A percentile compares a stretch with the other conserved stretches of the same genome.
phyloP scores from a whole-genome alignment of 1,284 basidiomycete species.

The Phylloporus sp. region DNA sequence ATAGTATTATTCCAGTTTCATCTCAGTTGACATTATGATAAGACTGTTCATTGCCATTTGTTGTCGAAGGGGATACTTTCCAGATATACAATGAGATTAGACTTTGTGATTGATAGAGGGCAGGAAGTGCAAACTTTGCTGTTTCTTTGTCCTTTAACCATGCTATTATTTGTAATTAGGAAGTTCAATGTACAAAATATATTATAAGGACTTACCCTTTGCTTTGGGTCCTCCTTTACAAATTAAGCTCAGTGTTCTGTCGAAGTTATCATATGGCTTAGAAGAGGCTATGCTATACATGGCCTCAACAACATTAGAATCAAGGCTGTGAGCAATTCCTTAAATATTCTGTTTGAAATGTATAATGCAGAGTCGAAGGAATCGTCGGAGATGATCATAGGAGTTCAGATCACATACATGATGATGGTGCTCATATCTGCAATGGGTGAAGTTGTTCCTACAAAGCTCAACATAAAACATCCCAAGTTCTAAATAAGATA shows the following conservation, averaged over 20 bases:
- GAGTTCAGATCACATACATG: background rate
- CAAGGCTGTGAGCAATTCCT: background rate
- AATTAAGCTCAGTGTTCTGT: background rate
- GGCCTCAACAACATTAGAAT: background rate
- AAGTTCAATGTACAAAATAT: background rate
- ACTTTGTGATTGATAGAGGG: conserved; percentile 4
- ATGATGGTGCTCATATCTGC: background rate
- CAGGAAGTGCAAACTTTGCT: conserved; percentile 1
- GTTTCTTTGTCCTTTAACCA: conserved; percentile 12
- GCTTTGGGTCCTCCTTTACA: background rate
- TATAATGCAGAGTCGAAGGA: background rate
- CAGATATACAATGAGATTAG: conserved; percentile 6
- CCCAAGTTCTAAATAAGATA: conserved; percentile 2
- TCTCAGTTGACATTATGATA: background rate
- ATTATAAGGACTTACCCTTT: background rate
- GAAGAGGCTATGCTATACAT: conserved; percentile 9
- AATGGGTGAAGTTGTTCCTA: background rate
- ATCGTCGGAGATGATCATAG: conserved; percentile 1
- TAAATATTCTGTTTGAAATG: conserved; percentile 9
- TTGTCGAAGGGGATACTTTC: conserved; percentile 12
- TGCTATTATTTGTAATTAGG: background rate
- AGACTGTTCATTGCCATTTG: conserved; percentile 8
- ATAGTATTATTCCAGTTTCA: background rate
- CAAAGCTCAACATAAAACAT: conserved; percentile 6
- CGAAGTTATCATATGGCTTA: background rate